phyloP scores from a whole-genome alignment of 108 stramenopile species.

The Pseudonitzschia delicatissima region DNA sequence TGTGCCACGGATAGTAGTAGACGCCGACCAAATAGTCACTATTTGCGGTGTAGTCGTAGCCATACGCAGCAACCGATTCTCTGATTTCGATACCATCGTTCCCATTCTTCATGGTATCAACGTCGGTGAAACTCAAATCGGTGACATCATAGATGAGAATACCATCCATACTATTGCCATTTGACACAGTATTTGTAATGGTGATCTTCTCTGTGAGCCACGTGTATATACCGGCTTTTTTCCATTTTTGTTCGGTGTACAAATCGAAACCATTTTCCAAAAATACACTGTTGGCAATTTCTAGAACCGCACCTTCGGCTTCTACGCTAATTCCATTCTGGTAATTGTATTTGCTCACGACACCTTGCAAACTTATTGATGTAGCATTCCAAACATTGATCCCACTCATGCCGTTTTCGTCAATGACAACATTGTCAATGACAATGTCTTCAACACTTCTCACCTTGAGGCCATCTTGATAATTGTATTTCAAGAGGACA shows the following conservation, averaged over 20 bases:
- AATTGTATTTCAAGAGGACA: background rate
- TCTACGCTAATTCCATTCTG: background rate
- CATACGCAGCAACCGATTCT: background rate
- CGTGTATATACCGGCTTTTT: constrained; percentile 3
- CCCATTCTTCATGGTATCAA: constrained; percentile 3
- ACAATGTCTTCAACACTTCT: background rate
- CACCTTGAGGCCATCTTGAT: background rate
- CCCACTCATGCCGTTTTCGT: background rate
- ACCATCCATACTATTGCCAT: constrained; percentile 1
- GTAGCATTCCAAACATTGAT: background rate
- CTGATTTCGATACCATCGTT: constrained; percentile 7
- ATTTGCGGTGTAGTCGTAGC: constrained; percentile 14
- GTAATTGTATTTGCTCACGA: background rate
- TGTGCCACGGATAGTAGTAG: constrained; percentile 56
- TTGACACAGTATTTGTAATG: background rate
- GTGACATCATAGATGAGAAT: background rate
- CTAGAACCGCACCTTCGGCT: background rate
- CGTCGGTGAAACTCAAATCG: background rate
- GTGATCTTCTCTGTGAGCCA: background rate
- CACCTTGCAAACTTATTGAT: background rate
- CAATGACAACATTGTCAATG: background rate
- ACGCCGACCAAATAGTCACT: constrained; percentile 27
- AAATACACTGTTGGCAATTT: background rate
- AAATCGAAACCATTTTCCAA: background rate
- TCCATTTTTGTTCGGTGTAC: background rate